These are phyloP conservation scores for Plasmopara viticola DNA, from an alignment of 352 stramenopile genomes.

Conservation along the genomic window DNA sequence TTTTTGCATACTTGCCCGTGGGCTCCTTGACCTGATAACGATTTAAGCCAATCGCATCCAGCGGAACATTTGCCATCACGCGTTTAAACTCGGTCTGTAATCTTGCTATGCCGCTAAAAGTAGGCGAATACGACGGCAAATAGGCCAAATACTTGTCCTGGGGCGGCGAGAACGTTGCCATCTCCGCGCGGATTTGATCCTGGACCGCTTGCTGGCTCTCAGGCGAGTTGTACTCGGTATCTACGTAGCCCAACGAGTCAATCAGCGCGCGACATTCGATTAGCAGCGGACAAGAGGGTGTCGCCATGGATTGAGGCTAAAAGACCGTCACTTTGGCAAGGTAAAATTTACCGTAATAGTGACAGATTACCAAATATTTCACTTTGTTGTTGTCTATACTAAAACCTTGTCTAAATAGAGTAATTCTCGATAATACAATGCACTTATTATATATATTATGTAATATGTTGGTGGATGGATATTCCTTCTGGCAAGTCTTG, in stretches of 20 bases:
- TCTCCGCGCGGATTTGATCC: conserved; percentile 62
- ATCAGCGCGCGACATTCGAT: conserved; percentile 56
- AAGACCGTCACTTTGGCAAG: no score
- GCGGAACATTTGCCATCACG: conserved; percentile 52
- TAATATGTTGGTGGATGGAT: conserved; percentile 21
- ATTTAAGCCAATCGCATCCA: conserved; percentile 70
- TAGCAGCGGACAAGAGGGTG: conserved; percentile 48
- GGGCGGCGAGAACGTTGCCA: conserved; percentile 53
- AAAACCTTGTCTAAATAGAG: no score
- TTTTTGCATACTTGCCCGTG: conserved; percentile 28
- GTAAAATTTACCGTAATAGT: no score
- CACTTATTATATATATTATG: no score
- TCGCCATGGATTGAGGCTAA: conserved; percentile 15
- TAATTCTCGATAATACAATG: no score
- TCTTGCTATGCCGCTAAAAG: conserved; percentile 42
- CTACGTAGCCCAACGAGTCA: conserved; percentile 69
- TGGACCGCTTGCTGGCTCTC: conserved; percentile 50
- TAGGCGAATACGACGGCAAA: conserved; percentile 47
- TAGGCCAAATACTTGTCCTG: conserved; percentile 52
- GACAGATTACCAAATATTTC: no score
- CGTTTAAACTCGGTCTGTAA: conserved; percentile 70
- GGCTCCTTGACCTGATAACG: conserved; percentile 55
- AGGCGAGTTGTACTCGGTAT: conserved; percentile 52
- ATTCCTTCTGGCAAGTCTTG: conserved; percentile 36
- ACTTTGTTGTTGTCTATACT: no score